These are phyloP conservation scores for Monosporascus sp. DNA, from an alignment of 2,329 filamentous ascomycete genomes.

Conservation along the genomic window DNA sequence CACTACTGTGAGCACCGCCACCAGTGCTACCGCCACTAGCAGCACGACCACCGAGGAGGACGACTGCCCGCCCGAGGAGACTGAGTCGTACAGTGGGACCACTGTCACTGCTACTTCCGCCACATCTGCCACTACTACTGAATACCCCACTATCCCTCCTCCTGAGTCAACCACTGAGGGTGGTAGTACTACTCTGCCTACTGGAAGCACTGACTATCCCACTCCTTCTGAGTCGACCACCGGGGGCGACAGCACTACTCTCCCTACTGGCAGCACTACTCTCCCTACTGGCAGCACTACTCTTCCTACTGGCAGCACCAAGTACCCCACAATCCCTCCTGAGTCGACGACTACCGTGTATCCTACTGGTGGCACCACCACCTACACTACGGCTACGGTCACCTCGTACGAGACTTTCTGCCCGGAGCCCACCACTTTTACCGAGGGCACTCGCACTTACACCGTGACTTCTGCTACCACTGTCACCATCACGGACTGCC, in stretches of 20 bases:
- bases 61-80: constrained; percentile 7
- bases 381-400: neutral
- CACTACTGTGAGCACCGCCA: neutral
- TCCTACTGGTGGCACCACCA: neutral
- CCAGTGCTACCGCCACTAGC: neutral
- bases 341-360: neutral
- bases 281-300: neutral
- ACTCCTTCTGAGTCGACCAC: neutral
- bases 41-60: constrained; percentile 5
- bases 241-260: neutral
- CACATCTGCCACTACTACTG: neutral
- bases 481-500: neutral
- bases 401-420: neutral
- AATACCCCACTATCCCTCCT: neutral
- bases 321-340: neutral
- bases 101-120: neutral
- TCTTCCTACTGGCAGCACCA: neutral
- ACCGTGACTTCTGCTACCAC: neutral
- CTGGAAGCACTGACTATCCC: neutral
- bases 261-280: neutral
- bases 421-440: neutral
- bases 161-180: neutral
- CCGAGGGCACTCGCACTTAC: neutral
- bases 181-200: neutral
- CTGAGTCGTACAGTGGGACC: constrained; percentile 1